These are phyloP conservation scores for Aciculosporium take DNA, from an alignment of 2,329 filamentous ascomycete species.

Conservation along the genomic window DNA sequence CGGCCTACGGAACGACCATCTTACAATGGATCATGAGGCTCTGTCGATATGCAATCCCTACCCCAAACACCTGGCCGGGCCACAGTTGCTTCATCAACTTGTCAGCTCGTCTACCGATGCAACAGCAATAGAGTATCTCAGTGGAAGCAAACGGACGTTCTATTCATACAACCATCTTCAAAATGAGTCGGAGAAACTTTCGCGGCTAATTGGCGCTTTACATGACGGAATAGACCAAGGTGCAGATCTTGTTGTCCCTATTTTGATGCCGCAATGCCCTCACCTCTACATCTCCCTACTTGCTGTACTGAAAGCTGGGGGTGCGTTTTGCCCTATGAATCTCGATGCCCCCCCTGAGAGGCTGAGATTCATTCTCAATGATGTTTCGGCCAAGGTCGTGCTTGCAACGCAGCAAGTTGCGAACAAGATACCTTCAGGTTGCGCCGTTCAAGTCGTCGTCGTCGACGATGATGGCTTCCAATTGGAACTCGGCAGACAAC, in stretches of 20 bases:
- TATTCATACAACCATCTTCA: conserved; percentile 54
- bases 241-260: conserved; percentile 46
- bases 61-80: conserved; percentile 27
- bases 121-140: conserved; percentile 20
- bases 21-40: conserved; percentile 13
- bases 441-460: conserved; percentile 20
- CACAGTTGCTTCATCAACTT: conserved; percentile 40
- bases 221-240: conserved; percentile 2
- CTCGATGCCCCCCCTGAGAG: conserved; percentile 65
- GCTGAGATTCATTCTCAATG: conserved; percentile 64
- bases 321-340: conserved; percentile 73
- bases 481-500: neutral
- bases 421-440: conserved; percentile 22
- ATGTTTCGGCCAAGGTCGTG: conserved; percentile 56
- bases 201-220: conserved; percentile 28
- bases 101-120: conserved; percentile 27
- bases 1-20: neutral
- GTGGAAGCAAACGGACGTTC: conserved; percentile 14
- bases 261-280: conserved; percentile 64
- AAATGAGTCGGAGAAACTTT: conserved; percentile 38
- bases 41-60: conserved; percentile 34
- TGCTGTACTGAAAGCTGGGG: conserved; percentile 67
- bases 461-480: conserved; percentile 12
- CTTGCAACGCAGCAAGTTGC: conserved; percentile 43
- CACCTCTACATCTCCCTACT: conserved; percentile 65